Evolutionary conservation across 2,329 filamentous ascomycete species (phyloP).

Genomic region (Gnomoniopsis sp.): DNA sequence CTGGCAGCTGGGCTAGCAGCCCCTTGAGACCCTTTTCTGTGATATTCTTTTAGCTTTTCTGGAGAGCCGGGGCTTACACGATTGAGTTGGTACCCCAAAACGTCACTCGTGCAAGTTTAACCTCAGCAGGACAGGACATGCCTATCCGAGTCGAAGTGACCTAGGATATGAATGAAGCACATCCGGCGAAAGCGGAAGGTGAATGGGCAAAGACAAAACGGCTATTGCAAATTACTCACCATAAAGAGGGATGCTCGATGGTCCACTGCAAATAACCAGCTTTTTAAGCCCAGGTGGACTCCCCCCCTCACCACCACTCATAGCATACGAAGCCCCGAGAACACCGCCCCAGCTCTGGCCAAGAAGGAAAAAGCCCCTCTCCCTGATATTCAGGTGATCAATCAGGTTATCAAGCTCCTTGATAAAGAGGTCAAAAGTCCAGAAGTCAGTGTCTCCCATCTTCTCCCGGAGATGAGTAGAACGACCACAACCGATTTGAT

Average conservation of each 20-base stretch:
- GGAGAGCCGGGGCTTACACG: not conserved
- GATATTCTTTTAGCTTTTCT: not conserved
- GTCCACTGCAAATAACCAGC: conserved; percentile 22
- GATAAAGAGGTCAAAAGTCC: conserved; percentile 24
- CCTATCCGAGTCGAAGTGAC: not conserved
- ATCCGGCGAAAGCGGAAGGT: not conserved
- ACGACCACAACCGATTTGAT: conserved; percentile 47
- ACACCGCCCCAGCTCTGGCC: conserved; percentile 14
- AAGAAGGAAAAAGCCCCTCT: conserved; percentile 18
- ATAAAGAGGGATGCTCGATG: conserved; percentile 24
- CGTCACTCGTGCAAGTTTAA: too few relatives aligned
- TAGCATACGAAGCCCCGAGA: conserved; percentile 11
- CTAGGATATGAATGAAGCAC: not conserved
- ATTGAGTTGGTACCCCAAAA: not conserved
- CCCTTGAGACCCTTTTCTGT: conserved; percentile 16
- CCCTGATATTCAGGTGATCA: conserved; percentile 19
- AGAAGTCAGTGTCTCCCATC: conserved; percentile 18
- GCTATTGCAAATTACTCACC: not conserved
- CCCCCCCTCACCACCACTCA: conserved; percentile 15
- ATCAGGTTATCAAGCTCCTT: conserved; percentile 23
- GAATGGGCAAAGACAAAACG: not conserved
- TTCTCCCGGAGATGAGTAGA: conserved; percentile 45
- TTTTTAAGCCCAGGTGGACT: conserved; percentile 20
- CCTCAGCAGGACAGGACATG: not conserved
- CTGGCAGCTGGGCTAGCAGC: conserved; percentile 20